Conservation (phyloP, 2,329 filamentous ascomycete species). For the Penicillium oxalicum region DNA sequence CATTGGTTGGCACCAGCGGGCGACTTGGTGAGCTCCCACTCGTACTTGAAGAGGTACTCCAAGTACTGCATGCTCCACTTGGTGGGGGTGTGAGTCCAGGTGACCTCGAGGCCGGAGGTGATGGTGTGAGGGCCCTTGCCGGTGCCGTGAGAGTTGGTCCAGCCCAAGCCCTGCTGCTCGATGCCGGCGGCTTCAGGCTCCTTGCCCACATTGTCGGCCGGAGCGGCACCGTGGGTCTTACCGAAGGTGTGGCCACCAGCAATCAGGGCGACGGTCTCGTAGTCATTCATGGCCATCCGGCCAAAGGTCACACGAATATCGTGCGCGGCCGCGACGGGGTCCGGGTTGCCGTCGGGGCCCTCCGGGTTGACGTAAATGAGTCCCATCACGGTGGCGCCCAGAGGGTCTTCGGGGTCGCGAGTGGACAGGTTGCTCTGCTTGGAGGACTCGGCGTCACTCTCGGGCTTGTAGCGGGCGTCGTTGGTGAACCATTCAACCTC, state of each 20-base stretch:
- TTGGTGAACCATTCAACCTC: constrained; percentile 64
- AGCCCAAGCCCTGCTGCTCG: constrained; percentile 65
- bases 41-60: constrained; percentile 70
- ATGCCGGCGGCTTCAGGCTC: constrained; percentile 62
- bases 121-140: constrained; percentile 69
- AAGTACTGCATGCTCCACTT: constrained; percentile 72
- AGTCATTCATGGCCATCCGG: constrained; percentile 78
- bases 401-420: constrained; percentile 61
- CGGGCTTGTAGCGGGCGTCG: constrained; percentile 60
- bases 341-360: constrained; percentile 65
- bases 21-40: constrained; percentile 70
- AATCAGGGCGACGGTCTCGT: constrained; percentile 75
- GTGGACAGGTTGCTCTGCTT: constrained; percentile 47
- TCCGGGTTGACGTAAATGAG: constrained; percentile 80
- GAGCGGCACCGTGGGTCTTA: constrained; percentile 71
- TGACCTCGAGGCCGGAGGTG: constrained; percentile 72
- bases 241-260: constrained; percentile 73
- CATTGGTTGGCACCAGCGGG: constrained; percentile 73
- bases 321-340: constrained; percentile 61
- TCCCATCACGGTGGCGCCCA: constrained; percentile 67
- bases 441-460: constrained; percentile 38
- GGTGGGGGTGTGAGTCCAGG: constrained; percentile 68
- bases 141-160: constrained; percentile 57
- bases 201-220: constrained; percentile 56
- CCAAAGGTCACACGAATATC: constrained; percentile 71